Evolutionary conservation across 768 basidiomycete genomes (phyloP).

Genomic region (Boletus rubroflammeus): DNA sequence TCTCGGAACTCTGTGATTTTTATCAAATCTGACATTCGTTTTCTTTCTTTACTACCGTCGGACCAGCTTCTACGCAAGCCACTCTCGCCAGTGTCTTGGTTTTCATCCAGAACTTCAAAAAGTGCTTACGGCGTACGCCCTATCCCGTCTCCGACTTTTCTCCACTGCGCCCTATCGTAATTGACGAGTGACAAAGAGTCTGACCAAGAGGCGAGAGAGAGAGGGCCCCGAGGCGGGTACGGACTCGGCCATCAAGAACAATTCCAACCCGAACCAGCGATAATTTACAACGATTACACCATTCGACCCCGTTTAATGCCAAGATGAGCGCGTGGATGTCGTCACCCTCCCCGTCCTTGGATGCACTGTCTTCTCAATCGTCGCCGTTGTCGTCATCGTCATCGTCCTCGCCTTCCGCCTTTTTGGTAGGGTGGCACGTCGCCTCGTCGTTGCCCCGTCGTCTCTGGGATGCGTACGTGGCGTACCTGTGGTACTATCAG

Average conservation of each 20-base stretch:
- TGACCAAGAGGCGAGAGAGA: constrained; percentile 4
- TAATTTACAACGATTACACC: constrained; percentile 5
- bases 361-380: constrained; percentile 1
- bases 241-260: not conserved
- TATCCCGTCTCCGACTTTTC: constrained; percentile 9
- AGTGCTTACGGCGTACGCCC: constrained; percentile 10
- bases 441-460: constrained; percentile 31
- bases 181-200: constrained; percentile 8
- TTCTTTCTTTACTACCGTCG: not conserved
- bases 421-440: constrained; percentile 17
- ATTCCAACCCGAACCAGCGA: not conserved
- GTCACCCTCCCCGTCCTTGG: constrained; percentile 6
- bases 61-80: too few species aligned
- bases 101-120: not conserved
- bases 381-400: constrained; percentile 17
- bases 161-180: constrained; percentile 25
- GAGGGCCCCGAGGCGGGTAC: not conserved
- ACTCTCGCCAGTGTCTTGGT: too few species aligned
- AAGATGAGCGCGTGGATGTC: constrained; percentile 10
- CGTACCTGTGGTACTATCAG: constrained; percentile 62
- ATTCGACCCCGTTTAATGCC: constrained; percentile 1
- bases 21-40: not conserved
- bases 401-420: too few species aligned
- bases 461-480: constrained; percentile 59
- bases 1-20: not conserved